phyloP scores from a whole-genome alignment of 495 filamentous ascomycete species.

The Aspergillus bridgeri region DNA sequence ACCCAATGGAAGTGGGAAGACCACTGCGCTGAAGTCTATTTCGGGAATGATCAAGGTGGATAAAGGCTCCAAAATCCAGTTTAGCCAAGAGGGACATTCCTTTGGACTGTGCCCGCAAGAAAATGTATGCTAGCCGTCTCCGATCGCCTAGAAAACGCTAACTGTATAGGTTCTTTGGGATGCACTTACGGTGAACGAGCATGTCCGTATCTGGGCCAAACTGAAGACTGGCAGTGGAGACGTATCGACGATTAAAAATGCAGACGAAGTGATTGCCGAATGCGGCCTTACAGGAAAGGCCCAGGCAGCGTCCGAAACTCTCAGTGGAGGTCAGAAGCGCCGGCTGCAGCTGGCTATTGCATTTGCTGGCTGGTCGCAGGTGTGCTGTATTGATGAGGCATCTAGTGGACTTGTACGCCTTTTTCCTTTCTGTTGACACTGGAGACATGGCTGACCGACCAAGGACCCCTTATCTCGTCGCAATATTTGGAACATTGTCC shows the following conservation, averaged over 20 bases:
- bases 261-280: neutral
- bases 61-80: neutral
- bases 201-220: neutral
- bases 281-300: neutral
- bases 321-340: neutral
- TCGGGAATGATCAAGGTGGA: neutral
- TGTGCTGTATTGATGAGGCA: conserved; percentile 1
- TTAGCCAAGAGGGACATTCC: neutral
- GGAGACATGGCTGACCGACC: neutral
- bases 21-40: neutral
- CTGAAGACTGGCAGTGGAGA: neutral
- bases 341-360: conserved; percentile 1
- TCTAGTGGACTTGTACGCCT: neutral
- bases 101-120: neutral
- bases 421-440: neutral
- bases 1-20: neutral
- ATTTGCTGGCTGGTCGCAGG: neutral
- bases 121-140: neutral
- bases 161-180: neutral
- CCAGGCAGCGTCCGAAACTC: neutral
- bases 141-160: too few relatives aligned
- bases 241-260: neutral
- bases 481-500: conserved; percentile 1
- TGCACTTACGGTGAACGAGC: neutral
- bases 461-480: neutral